A percentile compares a stretch with the other conserved stretches of the same genome.
Conservation (phyloP, 176 grass and related monocot genomes). For the Saccharum spontaneum region DNA sequence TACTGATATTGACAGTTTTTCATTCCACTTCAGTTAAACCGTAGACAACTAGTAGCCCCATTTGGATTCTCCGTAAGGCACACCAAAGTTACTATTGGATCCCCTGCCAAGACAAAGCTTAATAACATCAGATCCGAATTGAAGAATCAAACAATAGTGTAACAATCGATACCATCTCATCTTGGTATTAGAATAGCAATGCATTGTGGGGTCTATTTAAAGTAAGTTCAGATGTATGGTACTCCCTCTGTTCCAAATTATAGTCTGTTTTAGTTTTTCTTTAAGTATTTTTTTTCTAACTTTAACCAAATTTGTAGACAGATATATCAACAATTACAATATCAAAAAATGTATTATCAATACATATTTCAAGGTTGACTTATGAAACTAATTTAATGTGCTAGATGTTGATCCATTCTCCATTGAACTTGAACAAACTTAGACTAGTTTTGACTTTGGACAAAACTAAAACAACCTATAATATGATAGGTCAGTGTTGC, state of each 20-base stretch:
- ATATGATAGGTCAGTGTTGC: not conserved
- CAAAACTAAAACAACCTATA: not conserved
- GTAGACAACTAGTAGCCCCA: not conserved
- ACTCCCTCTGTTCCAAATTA: not conserved
- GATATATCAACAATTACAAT: not conserved
- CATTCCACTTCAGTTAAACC: no score
- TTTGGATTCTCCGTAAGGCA: not conserved
- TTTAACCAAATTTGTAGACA: not conserved
- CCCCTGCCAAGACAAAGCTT: not conserved
- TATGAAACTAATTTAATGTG: not conserved
- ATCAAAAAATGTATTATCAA: not conserved
- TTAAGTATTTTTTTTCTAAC: not conserved
- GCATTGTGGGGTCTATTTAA: not conserved
- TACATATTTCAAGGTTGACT: not conserved
- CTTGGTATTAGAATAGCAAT: not conserved
- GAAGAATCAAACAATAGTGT: not conserved
- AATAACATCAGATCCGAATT: not conserved
- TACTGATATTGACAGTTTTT: not conserved
- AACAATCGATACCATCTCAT: not conserved
- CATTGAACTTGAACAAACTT: not conserved
- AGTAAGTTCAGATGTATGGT: not conserved
- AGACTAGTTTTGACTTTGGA: not conserved
- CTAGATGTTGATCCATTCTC: not conserved
- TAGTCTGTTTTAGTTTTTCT: not conserved
- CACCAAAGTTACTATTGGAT: not conserved